These are phyloP conservation scores for Saccharomycopsis hybrid DNA, from an alignment of 1,139 yeast species.

Conservation along the genomic window DNA sequence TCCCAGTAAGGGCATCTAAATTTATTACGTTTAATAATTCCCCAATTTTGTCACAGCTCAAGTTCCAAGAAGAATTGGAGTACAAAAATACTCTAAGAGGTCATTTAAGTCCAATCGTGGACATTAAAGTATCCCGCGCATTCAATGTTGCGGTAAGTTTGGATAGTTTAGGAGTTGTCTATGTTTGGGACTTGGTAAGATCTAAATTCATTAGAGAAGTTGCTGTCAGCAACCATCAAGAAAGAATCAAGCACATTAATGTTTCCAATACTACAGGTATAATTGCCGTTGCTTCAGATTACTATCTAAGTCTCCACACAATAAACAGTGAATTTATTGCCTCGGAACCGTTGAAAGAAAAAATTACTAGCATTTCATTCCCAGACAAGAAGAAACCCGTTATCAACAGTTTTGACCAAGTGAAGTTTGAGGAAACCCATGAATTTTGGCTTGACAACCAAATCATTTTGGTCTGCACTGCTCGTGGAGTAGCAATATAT, in stretches of 20 bases:
- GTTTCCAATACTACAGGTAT: constrained; percentile 53
- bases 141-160: constrained; percentile 47
- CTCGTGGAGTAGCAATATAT: constrained; percentile 29
- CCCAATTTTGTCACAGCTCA: constrained; percentile 19
- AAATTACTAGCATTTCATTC: constrained; percentile 14
- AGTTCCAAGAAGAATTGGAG: constrained; percentile 31
- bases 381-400: constrained; percentile 26
- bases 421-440: constrained; percentile 29
- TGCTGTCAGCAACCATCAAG: constrained; percentile 21
- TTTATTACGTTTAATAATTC: constrained; percentile 20
- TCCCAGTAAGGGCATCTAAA: constrained; percentile 19
- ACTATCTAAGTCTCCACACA: constrained; percentile 37
- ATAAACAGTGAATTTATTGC: constrained; percentile 48
- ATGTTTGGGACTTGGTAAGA: constrained; percentile 55
- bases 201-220: constrained; percentile 43
- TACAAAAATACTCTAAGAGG: constrained; percentile 47
- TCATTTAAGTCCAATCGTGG: constrained; percentile 39
- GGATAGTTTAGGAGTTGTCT: constrained; percentile 44
- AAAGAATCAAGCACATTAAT: constrained; percentile 31
- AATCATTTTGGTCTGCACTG: constrained; percentile 32
- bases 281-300: constrained; percentile 35
- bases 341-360: constrained; percentile 13
- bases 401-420: constrained; percentile 26
- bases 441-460: constrained; percentile 33
- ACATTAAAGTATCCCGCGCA: constrained; percentile 41